Base-by-base conservation (phyloP, 768 basidiomycete species). In the Leccinum longicurvipes region DNA sequence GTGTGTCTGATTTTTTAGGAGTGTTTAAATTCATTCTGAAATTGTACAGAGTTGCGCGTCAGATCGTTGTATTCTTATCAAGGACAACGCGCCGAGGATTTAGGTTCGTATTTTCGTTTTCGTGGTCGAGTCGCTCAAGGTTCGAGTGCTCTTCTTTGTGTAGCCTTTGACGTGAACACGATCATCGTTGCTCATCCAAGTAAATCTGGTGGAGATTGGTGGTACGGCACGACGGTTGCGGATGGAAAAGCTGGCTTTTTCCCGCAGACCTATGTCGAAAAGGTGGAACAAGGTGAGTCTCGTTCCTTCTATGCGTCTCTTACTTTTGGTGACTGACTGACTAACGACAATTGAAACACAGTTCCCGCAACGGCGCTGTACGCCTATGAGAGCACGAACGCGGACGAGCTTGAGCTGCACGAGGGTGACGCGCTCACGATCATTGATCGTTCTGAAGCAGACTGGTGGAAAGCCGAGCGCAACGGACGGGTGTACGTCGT, bases 401-500 rank as follows among this genome's bases (percentile, higher is more conserved):
- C 82, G 15, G 94, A 98, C 61, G 94, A 98, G 67, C 77, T 95
- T n/a, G 77, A 90, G 1, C 91, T 98, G 67, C 73, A 73, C 7
- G 93, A 93, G 73, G 93, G 91, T 56, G 91, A 96, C 54, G 68
- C 73, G 31, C 73, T 98, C 36, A 77, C 77, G 8, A 84, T 99
- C 59, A 80, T 98, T 55, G 97, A 99, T 67, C 82, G 73, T 47
- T 81, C 81, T 52, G 97, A 98, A 62, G 79, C 76, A 51, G 90
- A 91, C 64, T 98, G 97, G 97, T 98, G 92, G 92, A 98, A 95
- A 76, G 89, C 87, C 36, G 95, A 98, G 74, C 82, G 82, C 65
- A 84, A 81, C 47, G 96, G 96, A 21, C 72, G 86, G 58, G 85
- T 97, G 51, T 91, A 89, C 74, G 85, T 94, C 66, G 93, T 94